Conservation (phyloP, 208 protist genomes). For the Naegleria lovaniensis region DNA sequence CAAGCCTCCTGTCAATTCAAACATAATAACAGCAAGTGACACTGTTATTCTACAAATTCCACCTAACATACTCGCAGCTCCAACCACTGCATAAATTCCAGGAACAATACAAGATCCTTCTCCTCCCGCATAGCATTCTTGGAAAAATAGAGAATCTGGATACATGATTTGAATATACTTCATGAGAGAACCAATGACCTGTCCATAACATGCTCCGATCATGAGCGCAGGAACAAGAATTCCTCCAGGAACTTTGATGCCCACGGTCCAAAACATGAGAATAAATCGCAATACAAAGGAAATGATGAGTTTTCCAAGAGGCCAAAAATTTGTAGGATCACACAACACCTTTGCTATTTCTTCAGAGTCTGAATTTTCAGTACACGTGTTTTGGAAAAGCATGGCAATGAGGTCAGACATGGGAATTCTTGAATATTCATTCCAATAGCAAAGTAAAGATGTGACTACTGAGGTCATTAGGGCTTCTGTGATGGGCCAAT, state of each 20-base stretch:
- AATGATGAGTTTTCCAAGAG: constrained; percentile 49
- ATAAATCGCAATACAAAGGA: constrained; percentile 70
- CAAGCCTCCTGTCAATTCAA: constrained; percentile 81
- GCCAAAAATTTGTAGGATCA: not conserved
- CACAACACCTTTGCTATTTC: not conserved
- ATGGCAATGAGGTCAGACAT: not conserved
- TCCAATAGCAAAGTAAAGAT: not conserved
- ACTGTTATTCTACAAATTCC: constrained; percentile 81
- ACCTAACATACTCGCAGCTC: constrained; percentile 75
- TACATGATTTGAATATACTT: not conserved
- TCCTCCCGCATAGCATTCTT: constrained; percentile 28
- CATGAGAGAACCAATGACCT: constrained; percentile 65
- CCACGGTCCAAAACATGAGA: constrained; percentile 63
- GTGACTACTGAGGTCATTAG: not conserved
- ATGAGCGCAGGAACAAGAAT: constrained; percentile 78
- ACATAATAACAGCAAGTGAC: constrained; percentile 85
- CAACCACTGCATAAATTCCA: constrained; percentile 81
- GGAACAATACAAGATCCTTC: constrained; percentile 66
- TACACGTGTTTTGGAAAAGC: not conserved
- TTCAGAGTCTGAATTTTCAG: not conserved
- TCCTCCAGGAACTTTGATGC: constrained; percentile 69
- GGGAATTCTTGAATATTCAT: not conserved
- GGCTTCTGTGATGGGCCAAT: not conserved
- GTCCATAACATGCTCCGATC: constrained; percentile 73
- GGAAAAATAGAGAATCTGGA: constrained; percentile 5